Evolutionary conservation across 805 yeast species (phyloP).

Genomic region (Yarrowia phangngaensis): DNA sequence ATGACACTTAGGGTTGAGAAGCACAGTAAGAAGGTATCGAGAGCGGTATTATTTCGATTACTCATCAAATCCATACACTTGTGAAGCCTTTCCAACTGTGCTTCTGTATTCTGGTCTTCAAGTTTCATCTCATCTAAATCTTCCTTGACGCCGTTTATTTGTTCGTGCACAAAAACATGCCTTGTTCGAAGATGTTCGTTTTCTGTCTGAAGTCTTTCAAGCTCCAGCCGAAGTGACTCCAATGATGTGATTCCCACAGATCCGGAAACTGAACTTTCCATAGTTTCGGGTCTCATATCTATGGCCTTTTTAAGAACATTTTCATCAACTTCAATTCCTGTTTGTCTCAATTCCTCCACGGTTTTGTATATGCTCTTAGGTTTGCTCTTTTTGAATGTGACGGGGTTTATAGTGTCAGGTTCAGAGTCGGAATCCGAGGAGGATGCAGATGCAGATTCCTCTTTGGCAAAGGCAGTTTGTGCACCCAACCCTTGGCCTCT

Average conservation of each 20-base stretch:
- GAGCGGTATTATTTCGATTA: neutral
- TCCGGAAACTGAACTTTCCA: neutral
- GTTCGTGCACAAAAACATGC: constrained; percentile 15
- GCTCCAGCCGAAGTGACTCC: constrained; percentile 10
- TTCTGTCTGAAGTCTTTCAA: constrained; percentile 10
- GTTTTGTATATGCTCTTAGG: constrained; percentile 34
- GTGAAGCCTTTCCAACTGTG: constrained; percentile 1
- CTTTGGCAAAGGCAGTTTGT: constrained; percentile 1
- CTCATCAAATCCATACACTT: constrained; percentile 6
- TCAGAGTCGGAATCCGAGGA: constrained; percentile 6
- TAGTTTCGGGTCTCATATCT: constrained; percentile 5
- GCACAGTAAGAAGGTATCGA: constrained; percentile 2
- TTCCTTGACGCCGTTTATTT: constrained; percentile 28
- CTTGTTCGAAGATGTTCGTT: constrained; percentile 12
- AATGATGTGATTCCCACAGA: constrained; percentile 15
- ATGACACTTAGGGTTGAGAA: neutral
- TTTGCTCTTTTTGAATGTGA: constrained; percentile 13
- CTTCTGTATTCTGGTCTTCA: neutral
- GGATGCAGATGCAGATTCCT: constrained; percentile 1
- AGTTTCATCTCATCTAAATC: neutral
- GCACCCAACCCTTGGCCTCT: constrained; percentile 63
- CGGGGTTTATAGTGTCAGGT: neutral
- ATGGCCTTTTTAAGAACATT: constrained; percentile 16
- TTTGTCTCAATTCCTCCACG: constrained; percentile 35
- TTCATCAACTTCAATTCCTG: constrained; percentile 33